Evolutionary conservation across 108 stramenopile species (phyloP).

Genomic region (Asterionellopsis glacialis): DNA sequence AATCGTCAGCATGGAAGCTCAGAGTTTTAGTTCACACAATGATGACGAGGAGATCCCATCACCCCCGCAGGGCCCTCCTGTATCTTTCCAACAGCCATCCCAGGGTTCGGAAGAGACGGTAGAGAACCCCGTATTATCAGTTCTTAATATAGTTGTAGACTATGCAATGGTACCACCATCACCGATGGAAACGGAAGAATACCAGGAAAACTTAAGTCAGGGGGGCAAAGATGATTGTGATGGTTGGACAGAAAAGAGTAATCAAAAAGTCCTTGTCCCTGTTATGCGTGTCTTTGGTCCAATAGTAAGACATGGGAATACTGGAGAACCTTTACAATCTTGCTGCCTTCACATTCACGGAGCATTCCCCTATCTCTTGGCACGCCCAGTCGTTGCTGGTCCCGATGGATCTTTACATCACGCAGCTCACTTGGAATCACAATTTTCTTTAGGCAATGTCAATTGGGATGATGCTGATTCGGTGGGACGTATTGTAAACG

Average conservation of each 20-base stretch:
- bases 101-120: too few relatives aligned
- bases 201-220: slow-evolving; percentile 7
- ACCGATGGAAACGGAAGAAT: slow-evolving; percentile 66
- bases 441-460: slow-evolving; percentile 21
- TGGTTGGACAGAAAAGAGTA: not conserved
- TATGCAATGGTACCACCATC: slow-evolving; percentile 68
- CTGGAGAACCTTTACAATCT: slow-evolving; percentile 44
- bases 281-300: slow-evolving; percentile 81
- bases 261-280: slow-evolving; percentile 40
- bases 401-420: slow-evolving; percentile 65
- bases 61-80: too few relatives aligned
- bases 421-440: slow-evolving; percentile 6
- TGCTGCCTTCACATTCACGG: slow-evolving; percentile 83
- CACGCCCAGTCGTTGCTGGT: slow-evolving; percentile 67
- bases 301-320: slow-evolving; percentile 29
- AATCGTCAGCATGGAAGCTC: too few relatives aligned
- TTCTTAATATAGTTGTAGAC: slow-evolving; percentile 80
- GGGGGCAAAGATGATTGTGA: not conserved
- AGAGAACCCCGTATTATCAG: slow-evolving; percentile 32
- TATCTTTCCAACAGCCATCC: too few relatives aligned
- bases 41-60: too few relatives aligned
- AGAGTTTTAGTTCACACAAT: too few relatives aligned
- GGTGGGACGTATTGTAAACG: slow-evolving; percentile 20
- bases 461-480: slow-evolving; percentile 68
- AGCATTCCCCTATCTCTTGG: slow-evolving; percentile 81